Base-by-base conservation (phyloP, 1,139 yeast genomes). In the Saccharomycopsis hybrid region DNA sequence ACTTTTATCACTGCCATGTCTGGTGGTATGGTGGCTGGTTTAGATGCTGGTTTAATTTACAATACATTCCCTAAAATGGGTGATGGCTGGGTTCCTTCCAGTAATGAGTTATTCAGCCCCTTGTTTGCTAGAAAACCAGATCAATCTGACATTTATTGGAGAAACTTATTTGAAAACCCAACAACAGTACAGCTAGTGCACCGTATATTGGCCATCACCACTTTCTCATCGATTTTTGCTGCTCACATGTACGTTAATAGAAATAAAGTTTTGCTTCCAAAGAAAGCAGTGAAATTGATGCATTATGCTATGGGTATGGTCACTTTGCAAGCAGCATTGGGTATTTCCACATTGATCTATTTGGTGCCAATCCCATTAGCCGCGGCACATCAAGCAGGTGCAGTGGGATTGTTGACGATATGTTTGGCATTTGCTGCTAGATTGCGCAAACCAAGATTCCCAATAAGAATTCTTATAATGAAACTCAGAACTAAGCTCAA, bases 21-120 rank as follows among this genome's bases (percentile, higher is more conserved):
- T 29, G 98, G 98, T 54, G 97, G 96, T 24, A 81, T 94, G 77
- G 98, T 94, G 46, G 98, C 99, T 18, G 98, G 98, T 5, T 73
- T 94, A 53, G 98, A 94, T 67, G 98, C 99, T 2, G 98, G 98
- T 46, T 74, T 90, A 65, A 89, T 94, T 58, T 94, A 92, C 68
- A 92, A 94, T 66, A 84, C 95, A 3, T 94, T 90, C 76, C 98
- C 99, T 31, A 87, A 83, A 60, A 94, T 94, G 98, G 56, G 62
- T 9, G 80, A 85, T 51, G 78, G 78, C 43, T 76, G 77, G 69
- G 60, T 86, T 37, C 98, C 99, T 11, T 76, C 84, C 25, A 65
- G 64, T 28, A 67, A 73, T 53, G 99, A 94, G 65, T 71, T 94
- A 48, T 78, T 89, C 73, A 84, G 86, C 46, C 81, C 85, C 4